Base-by-base conservation (phyloP, 1,284 basidiomycete species). In the Agaricales sp. region DNA sequence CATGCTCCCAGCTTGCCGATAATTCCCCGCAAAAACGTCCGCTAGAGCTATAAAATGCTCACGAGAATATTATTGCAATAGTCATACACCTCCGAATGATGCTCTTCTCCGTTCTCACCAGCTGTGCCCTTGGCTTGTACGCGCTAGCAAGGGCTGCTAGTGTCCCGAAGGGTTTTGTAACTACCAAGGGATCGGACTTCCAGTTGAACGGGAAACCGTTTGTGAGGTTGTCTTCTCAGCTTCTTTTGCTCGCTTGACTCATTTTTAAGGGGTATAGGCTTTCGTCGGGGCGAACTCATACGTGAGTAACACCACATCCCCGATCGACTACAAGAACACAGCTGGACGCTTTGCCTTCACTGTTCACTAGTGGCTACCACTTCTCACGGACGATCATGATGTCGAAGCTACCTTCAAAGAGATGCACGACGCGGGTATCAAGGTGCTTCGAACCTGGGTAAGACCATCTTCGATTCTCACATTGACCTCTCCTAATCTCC, bases 151-250 rank as follows among this genome's bases (percentile, higher is more conserved):
- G 8, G 46, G 46, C 21, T 35, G 23, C 24, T 14, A 4, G 45
- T 14, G 50, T 53, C 1, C 57, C 56, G n/a, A 39, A 43, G 26
- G 74, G 69, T 2, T 74, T 75, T 54, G 70, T 70, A 1, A 71
- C 71, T 1, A 72, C 69, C 1, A 64, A 65, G 18, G 68, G 69
- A 26, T 59, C 57, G 4, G 49, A 65, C 12, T 75, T 77, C 56
- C 61, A 67, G 43, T 58, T 77, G 6, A 66, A 75, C 54, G 71
- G 73, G 19, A 68, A 69, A 49, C 68, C 69, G 16, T 74, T 74
- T 49, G 71, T 74, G 48, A 48, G 69, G 61, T 8, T 21, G 35
- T 2, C 18, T 38, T 25, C 38, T 18, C 38, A 44, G 3, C 3
- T 43, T 14, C 16, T 14, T 19, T 23, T 37, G 43, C 24, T 18